Base-by-base conservation (phyloP, 1,284 basidiomycete genomes). In the Athelia sp. region DNA sequence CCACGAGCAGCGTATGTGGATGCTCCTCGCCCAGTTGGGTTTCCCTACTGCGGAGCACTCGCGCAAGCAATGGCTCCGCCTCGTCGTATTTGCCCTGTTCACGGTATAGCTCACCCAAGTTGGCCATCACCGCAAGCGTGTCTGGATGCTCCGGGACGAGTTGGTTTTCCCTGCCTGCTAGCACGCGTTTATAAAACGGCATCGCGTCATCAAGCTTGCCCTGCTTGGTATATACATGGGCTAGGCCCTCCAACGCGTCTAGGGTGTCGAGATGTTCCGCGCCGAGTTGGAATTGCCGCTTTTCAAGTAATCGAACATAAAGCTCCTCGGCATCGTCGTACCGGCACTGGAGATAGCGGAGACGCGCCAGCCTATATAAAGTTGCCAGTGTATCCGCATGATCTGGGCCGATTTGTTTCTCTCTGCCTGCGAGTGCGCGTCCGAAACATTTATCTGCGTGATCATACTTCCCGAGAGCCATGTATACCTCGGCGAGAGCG, bases 221-320 rank as follows among this genome's bases (percentile, higher is more conserved):
- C 17, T 17, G 44, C 15, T 9, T 13, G 19, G 13, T 24, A 29
- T 21, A 45, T n/a, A n/a, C 14, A 45, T 23, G 13, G 23, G 44
- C 44, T 13, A 45, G 44, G 44, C 18, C 29, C 19, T 23, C 13
- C 23, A 45, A 13, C 14, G 18, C 29, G 13, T 11, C 17, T 13
- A 45, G 44, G 17, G 44, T 45, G 19, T 45, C 44, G 24, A 23
- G 44, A 45, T 45, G 44, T 14, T 26, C 44, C 11, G 17, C 9
- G 14, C 44, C 44, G 29, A 29, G 24, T 9, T 17, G 13, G 9
- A 13, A 13, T 13, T 13, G 14, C 23, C 44, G 17, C 13, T 24
- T 21, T 29, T 19, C 44, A n/a, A 45, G 44, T 13, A 26, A 13
- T 45, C 29, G 19, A 11, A 10, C 44, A 14, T 26, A 14, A 9